Evolutionary conservation across 768 basidiomycete species (phyloP), one percentile per base, ranked within the genome.

Genomic region (Leccinum arenicola): DNA sequence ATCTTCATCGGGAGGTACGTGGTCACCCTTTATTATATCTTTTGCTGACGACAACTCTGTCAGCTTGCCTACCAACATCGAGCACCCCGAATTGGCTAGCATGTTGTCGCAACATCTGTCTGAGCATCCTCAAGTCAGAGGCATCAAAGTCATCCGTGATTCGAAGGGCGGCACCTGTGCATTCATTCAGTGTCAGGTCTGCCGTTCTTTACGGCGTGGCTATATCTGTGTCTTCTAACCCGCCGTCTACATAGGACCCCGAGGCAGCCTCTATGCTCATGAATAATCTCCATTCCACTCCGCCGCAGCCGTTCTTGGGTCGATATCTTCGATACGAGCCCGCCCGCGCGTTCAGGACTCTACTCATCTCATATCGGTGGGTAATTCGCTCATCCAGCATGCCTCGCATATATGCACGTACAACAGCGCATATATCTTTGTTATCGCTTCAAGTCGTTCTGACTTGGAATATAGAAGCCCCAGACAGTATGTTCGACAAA

Each of bases 161-260:
- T 82, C 81, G 58, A 88, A 86, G 70, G 88, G 88, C 40, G 87
- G 89, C 14, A 83, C 88, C 49, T 93, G 91, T 68, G 91, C 91
- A 57, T 93, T 93, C 70, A 86, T 91, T 23, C 91, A 93, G 73
- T 92, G 90, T 79, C 82, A 90, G 78, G 91, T 91, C 66, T 48
- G 78, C 62, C 48, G 17, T 51, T 53, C 53, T 53, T 50, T 19
- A 12, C 35, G n/a, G 14, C n/a, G 8, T 36, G 14, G 3, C 45
- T 21, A 45, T 43, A 14, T 17, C 3, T 11, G 49, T 14, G 50
- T 49, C 48, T 54, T 57, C 38, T 54, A 23, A 64, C 36, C 38
- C 15, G 40, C 27, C 33, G 14, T 25, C 48, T 4, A 38, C 51
- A 23, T 61, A 91, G 89, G 78, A 85, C 62, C 77, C 85, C 4